These are phyloP conservation scores for Persicaria maculosa DNA, from an alignment of 148 eudicot species.

Conservation along the genomic window DNA sequence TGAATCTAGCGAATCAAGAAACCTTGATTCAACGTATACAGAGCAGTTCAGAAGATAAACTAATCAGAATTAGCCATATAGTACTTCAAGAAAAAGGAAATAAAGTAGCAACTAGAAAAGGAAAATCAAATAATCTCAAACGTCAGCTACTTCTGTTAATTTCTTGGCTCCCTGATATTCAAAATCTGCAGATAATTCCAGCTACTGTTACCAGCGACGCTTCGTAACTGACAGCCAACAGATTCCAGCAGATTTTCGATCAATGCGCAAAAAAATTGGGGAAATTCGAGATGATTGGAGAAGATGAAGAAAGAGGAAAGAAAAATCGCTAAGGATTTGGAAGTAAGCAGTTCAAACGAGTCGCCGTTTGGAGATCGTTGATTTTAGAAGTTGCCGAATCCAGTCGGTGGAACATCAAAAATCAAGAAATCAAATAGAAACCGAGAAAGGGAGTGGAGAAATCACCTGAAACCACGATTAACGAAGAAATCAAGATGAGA, in stretches of 20 bases:
- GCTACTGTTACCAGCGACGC: constrained; percentile 1
- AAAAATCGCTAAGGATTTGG: background rate
- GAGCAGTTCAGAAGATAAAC: no score
- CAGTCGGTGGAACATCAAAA: background rate
- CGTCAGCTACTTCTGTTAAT: background rate
- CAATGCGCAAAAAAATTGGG: background rate
- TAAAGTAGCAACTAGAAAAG: background rate
- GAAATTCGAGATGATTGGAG: background rate
- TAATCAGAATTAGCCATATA: no score
- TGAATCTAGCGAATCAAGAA: background rate
- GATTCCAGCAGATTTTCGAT: background rate
- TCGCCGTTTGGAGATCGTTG: background rate
- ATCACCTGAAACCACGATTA: background rate
- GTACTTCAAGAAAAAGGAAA: background rate
- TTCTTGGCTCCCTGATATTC: background rate
- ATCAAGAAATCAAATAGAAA: background rate
- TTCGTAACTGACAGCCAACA: background rate
- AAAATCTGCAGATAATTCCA: background rate
- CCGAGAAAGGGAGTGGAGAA: background rate
- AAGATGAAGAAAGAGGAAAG: constrained; percentile 5
- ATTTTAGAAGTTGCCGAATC: background rate
- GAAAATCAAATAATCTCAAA: background rate
- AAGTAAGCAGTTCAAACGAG: background rate
- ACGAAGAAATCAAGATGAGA: background rate
- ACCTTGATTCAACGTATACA: background rate